These are phyloP conservation scores for Daldinia vernicosa DNA, from an alignment of 495 filamentous ascomycete species.

Conservation along the genomic window DNA sequence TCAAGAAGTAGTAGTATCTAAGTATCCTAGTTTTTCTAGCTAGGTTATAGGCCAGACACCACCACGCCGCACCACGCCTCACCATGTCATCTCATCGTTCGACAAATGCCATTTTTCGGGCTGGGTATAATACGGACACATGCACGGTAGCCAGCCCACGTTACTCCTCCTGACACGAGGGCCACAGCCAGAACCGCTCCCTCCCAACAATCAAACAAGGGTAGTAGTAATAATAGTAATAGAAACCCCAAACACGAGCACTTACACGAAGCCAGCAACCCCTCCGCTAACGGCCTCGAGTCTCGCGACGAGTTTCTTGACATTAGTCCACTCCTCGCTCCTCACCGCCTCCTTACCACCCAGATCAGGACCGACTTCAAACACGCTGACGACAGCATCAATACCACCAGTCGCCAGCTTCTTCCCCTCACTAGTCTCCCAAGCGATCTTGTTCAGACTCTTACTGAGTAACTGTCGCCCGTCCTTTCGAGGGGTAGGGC, in stretches of 20 bases:
- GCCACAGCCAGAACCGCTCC: constrained; percentile 14
- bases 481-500: constrained; percentile 69
- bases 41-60: not conserved
- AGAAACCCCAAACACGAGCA: not conserved
- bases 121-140: constrained; percentile 32
- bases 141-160: constrained; percentile 4
- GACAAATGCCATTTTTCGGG: constrained; percentile 21
- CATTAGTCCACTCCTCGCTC: constrained; percentile 87
- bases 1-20: constrained; percentile 5
- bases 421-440: constrained; percentile 90
- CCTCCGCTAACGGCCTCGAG: constrained; percentile 62
- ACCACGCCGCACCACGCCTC: constrained; percentile 10
- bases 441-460: constrained; percentile 90
- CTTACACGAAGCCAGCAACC: constrained; percentile 43
- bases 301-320: constrained; percentile 84
- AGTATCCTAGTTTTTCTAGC: constrained; percentile 20
- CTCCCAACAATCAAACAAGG: not conserved
- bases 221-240: not conserved
- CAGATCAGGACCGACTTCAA: constrained; percentile 89
- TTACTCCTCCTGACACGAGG: constrained; percentile 2
- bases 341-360: constrained; percentile 80
- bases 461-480: constrained; percentile 70
- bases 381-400: constrained; percentile 87
- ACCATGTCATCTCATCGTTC: constrained; percentile 11
- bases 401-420: constrained; percentile 87